These are phyloP conservation scores for Leccinellum rugosiceps DNA, from an alignment of 768 basidiomycete genomes.

Conservation along the genomic window DNA sequence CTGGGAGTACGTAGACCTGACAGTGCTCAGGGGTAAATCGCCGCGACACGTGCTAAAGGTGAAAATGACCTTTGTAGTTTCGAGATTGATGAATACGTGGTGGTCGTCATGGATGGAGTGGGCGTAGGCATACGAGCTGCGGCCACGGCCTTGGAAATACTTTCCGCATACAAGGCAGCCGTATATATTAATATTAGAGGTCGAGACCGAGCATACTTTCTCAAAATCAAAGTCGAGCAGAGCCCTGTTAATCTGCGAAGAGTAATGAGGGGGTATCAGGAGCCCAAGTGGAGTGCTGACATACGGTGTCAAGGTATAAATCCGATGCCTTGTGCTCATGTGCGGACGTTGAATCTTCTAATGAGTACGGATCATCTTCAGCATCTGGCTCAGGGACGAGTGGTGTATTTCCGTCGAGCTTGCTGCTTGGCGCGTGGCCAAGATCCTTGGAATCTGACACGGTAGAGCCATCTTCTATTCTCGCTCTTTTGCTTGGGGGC, in stretches of 20 bases:
- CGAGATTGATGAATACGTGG: constrained; percentile 96
- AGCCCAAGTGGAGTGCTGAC: constrained; percentile 29
- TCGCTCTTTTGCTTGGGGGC: constrained; percentile 31
- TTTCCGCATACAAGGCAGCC: constrained; percentile 97
- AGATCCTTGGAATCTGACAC: constrained; percentile 24
- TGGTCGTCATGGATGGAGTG: constrained; percentile 98
- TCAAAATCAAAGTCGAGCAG: constrained; percentile 98
- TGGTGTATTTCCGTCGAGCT: constrained; percentile 31
- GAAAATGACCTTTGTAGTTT: constrained; percentile 71
- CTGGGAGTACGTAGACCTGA: constrained; percentile 95
- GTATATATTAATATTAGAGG: constrained; percentile 96
- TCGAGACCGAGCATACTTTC: constrained; percentile 95
- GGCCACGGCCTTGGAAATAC: constrained; percentile 97
- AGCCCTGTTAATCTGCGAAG: constrained; percentile 77
- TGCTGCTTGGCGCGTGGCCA: constrained; percentile 20
- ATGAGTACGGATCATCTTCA: constrained; percentile 27
- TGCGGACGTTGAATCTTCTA: constrained; percentile 22
- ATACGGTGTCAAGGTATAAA: constrained; percentile 90
- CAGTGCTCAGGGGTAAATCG: constrained; percentile 15
- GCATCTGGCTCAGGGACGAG: constrained; percentile 18
- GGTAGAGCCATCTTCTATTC: constrained; percentile 15
- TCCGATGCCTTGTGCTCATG: constrained; percentile 58
- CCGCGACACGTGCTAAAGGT: constrained; percentile 16
- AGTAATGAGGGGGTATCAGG: constrained; percentile 17
- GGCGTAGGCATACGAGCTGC: constrained; percentile 90